Evolutionary conservation across 495 filamentous ascomycete genomes (phyloP).

Genomic region (Platismatia glauca): DNA sequence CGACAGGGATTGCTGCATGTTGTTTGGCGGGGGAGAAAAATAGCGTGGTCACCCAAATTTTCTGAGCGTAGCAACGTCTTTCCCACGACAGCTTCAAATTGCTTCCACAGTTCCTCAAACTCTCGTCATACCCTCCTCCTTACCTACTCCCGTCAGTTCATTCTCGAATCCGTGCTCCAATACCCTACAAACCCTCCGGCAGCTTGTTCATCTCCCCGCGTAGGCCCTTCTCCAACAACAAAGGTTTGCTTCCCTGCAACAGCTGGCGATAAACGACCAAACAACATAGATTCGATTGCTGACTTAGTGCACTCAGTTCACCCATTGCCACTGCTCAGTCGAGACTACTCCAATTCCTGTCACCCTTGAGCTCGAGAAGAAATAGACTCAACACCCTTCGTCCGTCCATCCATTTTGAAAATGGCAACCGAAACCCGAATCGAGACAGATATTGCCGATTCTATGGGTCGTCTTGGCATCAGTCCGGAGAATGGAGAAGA

Average conservation of each 20-base stretch:
- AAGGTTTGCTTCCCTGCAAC: not conserved
- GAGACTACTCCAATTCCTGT: not conserved
- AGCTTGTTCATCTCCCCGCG: not conserved
- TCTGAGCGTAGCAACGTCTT: not conserved
- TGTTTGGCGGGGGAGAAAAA: conserved; percentile 5
- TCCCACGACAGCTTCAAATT: not conserved
- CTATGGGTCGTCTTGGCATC: conserved; percentile 35
- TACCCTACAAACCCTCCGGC: not conserved
- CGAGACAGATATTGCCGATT: conserved; percentile 38
- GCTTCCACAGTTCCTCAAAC: not conserved
- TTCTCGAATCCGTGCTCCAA: not conserved
- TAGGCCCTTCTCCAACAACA: not conserved
- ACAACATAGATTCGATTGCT: not conserved
- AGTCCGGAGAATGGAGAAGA: conserved; percentile 40
- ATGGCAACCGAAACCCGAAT: conserved; percentile 44
- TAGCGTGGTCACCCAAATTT: not conserved
- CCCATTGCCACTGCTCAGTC: not conserved
- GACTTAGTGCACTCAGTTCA: not conserved
- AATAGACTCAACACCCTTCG: conserved; percentile 1
- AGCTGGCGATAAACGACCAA: not conserved
- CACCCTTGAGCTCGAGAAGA: not conserved
- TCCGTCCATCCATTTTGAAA: conserved; percentile 14
- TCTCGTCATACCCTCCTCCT: not conserved
- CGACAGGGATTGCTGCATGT: conserved; percentile 11
- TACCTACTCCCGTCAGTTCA: not conserved